A percentile compares a stretch with the other conserved stretches of the same genome.
Evolutionary conservation across 306 rosid species (phyloP).

Genomic region (Cicer yamashitae): DNA sequence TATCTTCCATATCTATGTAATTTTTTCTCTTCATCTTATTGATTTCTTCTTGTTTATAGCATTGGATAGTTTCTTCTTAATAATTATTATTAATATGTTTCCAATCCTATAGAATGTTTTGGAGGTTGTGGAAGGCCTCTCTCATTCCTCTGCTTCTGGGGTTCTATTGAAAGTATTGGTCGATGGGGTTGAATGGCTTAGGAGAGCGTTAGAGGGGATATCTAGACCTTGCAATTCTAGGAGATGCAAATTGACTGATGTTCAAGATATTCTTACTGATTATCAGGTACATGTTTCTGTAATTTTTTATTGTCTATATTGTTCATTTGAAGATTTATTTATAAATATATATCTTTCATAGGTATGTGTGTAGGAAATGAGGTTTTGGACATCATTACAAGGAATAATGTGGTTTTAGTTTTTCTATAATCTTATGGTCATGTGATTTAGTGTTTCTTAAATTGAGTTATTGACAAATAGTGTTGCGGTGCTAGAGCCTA

Average conservation of each 20-base stretch:
- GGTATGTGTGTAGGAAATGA: constrained; percentile 14
- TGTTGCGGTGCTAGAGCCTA: neutral
- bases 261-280: constrained; percentile 65
- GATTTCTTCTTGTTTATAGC: constrained; percentile 19
- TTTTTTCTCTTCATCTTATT: constrained; percentile 4
- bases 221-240: constrained; percentile 52
- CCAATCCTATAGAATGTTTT: constrained; percentile 71
- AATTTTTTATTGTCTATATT: constrained; percentile 29
- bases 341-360: constrained; percentile 14
- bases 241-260: constrained; percentile 69
- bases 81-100: constrained; percentile 35
- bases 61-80: neutral
- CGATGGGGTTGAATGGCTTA: constrained; percentile 77
- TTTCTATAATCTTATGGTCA: neutral
- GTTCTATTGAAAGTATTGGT: constrained; percentile 62
- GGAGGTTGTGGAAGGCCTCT: constrained; percentile 60
- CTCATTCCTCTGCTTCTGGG: constrained; percentile 56
- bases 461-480: constrained; percentile 29
- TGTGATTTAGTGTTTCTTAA: neutral
- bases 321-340: constrained; percentile 16
- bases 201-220: constrained; percentile 67
- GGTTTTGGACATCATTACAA: neutral
- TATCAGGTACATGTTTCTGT: constrained; percentile 58
- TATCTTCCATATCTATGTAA: constrained; percentile 8
- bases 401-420: constrained; percentile 27